Base-by-base conservation (phyloP, 2,329 filamentous ascomycete species). In the Hirsutella thompsonii region DNA sequence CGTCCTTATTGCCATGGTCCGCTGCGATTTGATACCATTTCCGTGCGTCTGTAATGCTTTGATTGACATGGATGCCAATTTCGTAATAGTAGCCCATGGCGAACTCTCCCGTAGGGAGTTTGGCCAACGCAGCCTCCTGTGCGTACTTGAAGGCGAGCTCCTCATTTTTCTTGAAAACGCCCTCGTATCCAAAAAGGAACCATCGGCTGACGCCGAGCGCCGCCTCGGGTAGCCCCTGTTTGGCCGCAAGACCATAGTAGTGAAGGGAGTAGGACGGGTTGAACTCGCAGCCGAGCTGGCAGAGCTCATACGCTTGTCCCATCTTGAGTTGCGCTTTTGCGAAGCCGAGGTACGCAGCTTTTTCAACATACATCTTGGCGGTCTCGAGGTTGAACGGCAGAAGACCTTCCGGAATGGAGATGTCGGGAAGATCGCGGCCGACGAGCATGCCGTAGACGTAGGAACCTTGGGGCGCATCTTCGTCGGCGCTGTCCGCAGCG, bases 1-100 rank as follows among this genome's bases (percentile, higher is more conserved):
- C 92, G 61, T 98, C 92, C 52, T 84, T 83, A 61, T 96, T 98
- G 29, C 90, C 92, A 54, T 90, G 86, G 26, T 85, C 81, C 23
- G 88, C 83, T 8, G 92, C 90, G 54, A 87, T 80, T 49, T 83
- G 77, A 57, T 98, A 98, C 92, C 92, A 98, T 47, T 72, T 78
- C 47, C 83, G 72, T 1, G 92, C 90, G 57, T 92, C 84, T 38
- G 78, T 74, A 34, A 95, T 64, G 56, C 90, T 85, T 48, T 86
- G 83, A n/a, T 78, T 75, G 20, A 93, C 83, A 55, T 88, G 81
- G 56, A 98, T 94, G 50, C 92, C 92, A 51, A 98, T 93, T 59
- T 98, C 92, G 57, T 92, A 79, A 64, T 96, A 98, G 62, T 98
- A 98, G 10, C 90, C 90, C 69, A 98, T 77, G 20, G 92, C 92